Conservation (phyloP, 1,139 yeast genomes). For the Schwanniomyces etchellsii region DNA sequence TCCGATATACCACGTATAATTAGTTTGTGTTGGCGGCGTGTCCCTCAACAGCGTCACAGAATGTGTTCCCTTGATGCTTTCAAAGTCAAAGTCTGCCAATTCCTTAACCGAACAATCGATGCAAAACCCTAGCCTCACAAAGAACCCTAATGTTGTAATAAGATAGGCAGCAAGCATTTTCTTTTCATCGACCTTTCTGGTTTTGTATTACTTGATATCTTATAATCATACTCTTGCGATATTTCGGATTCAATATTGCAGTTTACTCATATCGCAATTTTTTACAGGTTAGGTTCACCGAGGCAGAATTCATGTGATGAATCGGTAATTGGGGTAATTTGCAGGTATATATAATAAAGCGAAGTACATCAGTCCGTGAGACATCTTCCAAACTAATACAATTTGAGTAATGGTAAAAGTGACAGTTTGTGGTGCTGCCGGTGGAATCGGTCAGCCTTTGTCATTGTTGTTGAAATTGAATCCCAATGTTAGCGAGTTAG, state of each 20-base stretch:
- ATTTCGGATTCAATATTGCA: neutral
- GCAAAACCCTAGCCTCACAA: too few relatives aligned
- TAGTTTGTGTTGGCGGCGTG: constrained; percentile 77
- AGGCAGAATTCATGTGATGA: constrained; percentile 2
- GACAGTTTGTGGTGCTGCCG: constrained; percentile 74
- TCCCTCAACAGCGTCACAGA: constrained; percentile 20
- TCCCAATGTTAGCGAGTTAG: constrained; percentile 47
- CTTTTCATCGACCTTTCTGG: too few relatives aligned
- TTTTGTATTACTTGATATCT: too few relatives aligned
- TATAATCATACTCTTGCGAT: too few relatives aligned
- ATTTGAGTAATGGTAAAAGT: constrained; percentile 63
- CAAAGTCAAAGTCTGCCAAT: constrained; percentile 37
- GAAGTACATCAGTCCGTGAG: neutral
- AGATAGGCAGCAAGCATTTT: too few relatives aligned
- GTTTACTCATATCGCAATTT: neutral
- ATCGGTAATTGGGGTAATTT: constrained; percentile 2
- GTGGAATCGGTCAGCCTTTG: constrained; percentile 77
- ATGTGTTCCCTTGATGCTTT: constrained; percentile 45
- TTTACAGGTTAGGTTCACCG: neutral
- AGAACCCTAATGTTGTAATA: too few relatives aligned
- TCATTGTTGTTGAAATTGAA: constrained; percentile 60
- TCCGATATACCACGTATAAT: constrained; percentile 62
- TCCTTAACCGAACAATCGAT: constrained; percentile 43
- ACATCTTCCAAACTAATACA: constrained; percentile 2
- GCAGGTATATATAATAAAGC: neutral